phyloP scores from a whole-genome alignment of 208 protist genomes.

The Trypanosoma avium region DNA sequence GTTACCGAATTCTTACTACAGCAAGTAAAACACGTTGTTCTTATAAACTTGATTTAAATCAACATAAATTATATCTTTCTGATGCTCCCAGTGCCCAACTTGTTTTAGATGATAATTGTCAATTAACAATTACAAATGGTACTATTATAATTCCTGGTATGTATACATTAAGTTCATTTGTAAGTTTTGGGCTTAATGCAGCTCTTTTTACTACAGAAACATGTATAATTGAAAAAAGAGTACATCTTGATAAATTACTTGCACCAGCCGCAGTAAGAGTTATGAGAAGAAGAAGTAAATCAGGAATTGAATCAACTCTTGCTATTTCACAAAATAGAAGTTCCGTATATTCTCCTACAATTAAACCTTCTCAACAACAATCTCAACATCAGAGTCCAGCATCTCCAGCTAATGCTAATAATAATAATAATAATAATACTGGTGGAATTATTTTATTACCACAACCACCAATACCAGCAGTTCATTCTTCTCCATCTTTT shows the following conservation, averaged over 20 bases:
- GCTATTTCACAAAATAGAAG: conserved; percentile 7
- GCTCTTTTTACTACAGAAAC: conserved; percentile 51
- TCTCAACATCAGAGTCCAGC: conserved; percentile 14
- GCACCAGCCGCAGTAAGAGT: background rate
- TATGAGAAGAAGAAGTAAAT: conserved; percentile 4
- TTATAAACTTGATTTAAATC: conserved; percentile 74
- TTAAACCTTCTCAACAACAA: background rate
- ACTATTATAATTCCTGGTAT: conserved; percentile 75
- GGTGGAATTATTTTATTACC: background rate
- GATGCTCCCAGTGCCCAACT: conserved; percentile 57
- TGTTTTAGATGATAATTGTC: conserved; percentile 71
- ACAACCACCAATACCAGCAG: background rate
- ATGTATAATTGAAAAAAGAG: conserved; percentile 64
- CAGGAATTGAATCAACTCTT: conserved; percentile 13
- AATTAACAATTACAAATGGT: conserved; percentile 87
- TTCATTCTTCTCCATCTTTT: background rate
- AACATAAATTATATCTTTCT: conserved; percentile 55
- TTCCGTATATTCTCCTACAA: conserved; percentile 3
- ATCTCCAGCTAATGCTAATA: conserved; percentile 20
- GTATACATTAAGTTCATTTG: conserved; percentile 83
- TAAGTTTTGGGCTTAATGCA: conserved; percentile 67
- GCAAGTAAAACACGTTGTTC: conserved; percentile 60
- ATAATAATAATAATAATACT: background rate
- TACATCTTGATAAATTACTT: conserved; percentile 5
- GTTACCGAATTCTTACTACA: conserved; percentile 68